Evolutionary conservation across 2,329 filamentous ascomycete species (phyloP).

Genomic region (Cadophora gregata): DNA sequence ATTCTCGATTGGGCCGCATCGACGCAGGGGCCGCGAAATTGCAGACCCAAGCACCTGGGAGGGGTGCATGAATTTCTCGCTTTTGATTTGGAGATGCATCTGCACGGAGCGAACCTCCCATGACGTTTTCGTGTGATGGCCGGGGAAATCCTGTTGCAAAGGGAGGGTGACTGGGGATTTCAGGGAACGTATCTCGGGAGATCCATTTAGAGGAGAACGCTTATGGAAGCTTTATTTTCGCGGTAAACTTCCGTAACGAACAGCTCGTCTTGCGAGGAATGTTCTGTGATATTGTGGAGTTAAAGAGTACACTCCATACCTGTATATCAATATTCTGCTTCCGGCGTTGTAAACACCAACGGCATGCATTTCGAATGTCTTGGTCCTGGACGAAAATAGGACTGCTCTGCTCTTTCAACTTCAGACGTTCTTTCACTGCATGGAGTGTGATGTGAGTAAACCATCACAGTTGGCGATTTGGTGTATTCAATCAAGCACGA

Average conservation of each 20-base stretch:
- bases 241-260: background rate
- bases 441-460: background rate
- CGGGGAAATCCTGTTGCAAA: slow-evolving; percentile 24
- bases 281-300: background rate
- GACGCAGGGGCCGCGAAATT: slow-evolving; percentile 10
- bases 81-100: slow-evolving; percentile 8
- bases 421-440: background rate
- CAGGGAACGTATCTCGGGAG: background rate
- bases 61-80: slow-evolving; percentile 10
- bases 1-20: slow-evolving; percentile 18
- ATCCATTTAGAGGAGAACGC: background rate
- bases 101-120: background rate
- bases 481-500: too few species aligned
- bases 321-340: background rate
- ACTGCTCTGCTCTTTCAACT: background rate
- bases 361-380: too few species aligned
- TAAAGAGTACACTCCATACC: background rate
- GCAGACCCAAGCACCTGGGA: slow-evolving; percentile 8
- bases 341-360: background rate
- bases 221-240: slow-evolving; percentile 5
- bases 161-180: background rate
- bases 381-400: too few species aligned
- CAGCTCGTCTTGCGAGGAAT: background rate
- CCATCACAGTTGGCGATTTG: background rate
- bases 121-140: slow-evolving; percentile 15